Base-by-base conservation (phyloP, 192 early-diverging fungal species). In the Umbelopsis sp. region DNA sequence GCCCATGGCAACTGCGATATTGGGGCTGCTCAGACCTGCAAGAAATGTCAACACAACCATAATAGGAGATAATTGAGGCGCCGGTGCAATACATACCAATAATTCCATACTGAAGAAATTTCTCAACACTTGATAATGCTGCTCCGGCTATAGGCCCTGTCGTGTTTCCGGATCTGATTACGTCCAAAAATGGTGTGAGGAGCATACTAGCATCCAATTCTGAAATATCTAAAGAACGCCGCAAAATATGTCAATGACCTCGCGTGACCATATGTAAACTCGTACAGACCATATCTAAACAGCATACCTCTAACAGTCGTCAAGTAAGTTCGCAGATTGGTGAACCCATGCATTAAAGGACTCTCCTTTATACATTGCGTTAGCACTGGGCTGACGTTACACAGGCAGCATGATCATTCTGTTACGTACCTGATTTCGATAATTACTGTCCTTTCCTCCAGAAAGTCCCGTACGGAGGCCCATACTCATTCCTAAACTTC, bases 121-220 rank as follows among this genome's bases (percentile, higher is more conserved):
- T 92, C 80, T 98, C 93, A 41, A 99, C 86, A 65, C 91, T 92
- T 35, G 83, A 87, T 18, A 99, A 83, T n/a, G 96, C 95, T 22
- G 93, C 88, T 18, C 93, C 91, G 6, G 96, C 95, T 51, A 99
- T 98, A 33, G 94, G 91, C 16, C 95, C 97, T 27, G 95, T 96
- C 1, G 95, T 98, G 74, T 98, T 93, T 6, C 95, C 91, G 53
- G 93, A 93, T 51, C 89, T 84, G 55, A 99, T 93, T 9, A 99
- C 94, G 35, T 92, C 86, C n/a, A 99, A 78, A 75, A 97, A 99
- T 2, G 97, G 97, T 12, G 91, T 87, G 5, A 99, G 75, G n/a
- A 99, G 79, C 13, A 82, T 67, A 6, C 89, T 71, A 0, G 93
- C 89, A 72, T 91, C 90, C 80, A 94, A 75, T 25, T 76, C 78